phyloP scores from a whole-genome alignment of 176 grass and related monocot species.

The Pontederia crassipes region DNA sequence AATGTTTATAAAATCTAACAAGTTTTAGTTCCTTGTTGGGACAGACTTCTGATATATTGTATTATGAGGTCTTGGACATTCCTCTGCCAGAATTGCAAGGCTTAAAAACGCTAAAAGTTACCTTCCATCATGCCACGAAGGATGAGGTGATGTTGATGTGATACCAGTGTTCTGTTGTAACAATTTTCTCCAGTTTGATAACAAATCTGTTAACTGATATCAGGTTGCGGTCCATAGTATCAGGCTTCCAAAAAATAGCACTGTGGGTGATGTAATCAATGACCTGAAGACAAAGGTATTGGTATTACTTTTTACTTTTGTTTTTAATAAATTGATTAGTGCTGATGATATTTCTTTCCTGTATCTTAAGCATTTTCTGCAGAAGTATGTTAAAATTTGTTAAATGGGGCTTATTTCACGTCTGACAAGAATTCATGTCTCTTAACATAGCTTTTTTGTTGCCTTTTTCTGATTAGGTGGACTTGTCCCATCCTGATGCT shows the following conservation, averaged over 20 bases:
- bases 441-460: not conserved
- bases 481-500: slow-evolving; percentile 69
- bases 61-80: slow-evolving; percentile 94
- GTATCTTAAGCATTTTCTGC: too few relatives aligned
- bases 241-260: slow-evolving; percentile 89
- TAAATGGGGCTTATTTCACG: too few relatives aligned
- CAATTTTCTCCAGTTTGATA: slow-evolving; percentile 2
- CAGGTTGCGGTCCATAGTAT: slow-evolving; percentile 80
- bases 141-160: slow-evolving; percentile 52
- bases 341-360: too few relatives aligned
- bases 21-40: slow-evolving; percentile 5
- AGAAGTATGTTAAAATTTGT: too few relatives aligned
- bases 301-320: slow-evolving; percentile 7
- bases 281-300: slow-evolving; percentile 84
- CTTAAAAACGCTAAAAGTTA: slow-evolving; percentile 93
- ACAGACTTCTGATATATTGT: slow-evolving; percentile 84
- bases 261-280: slow-evolving; percentile 73
- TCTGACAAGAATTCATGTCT: too few relatives aligned
- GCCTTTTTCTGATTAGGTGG: slow-evolving; percentile 46
- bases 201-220: slow-evolving; percentile 10
- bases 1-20: too few relatives aligned
- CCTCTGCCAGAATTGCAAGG: slow-evolving; percentile 85
- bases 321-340: not conserved
- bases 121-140: slow-evolving; percentile 88
- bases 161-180: slow-evolving; percentile 18